Conservation (phyloP, 176 grass and related monocot genomes). For the Eragrostis curvula region DNA sequence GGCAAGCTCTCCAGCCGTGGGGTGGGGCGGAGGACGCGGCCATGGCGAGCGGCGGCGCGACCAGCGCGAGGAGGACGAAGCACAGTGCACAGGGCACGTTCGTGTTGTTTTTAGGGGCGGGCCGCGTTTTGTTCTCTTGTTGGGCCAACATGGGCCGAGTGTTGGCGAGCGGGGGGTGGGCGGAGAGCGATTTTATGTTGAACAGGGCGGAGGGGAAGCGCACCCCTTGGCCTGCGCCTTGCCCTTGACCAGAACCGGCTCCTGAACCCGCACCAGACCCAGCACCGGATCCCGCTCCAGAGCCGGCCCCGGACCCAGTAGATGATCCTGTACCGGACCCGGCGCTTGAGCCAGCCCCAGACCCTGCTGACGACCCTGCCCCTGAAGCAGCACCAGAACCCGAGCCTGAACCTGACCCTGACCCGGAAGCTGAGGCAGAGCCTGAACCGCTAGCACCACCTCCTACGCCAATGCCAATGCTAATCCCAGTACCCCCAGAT, state of each 20-base stretch:
- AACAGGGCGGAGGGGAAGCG: too few relatives aligned
- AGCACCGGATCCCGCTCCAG: constrained; percentile 11
- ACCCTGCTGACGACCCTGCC: neutral
- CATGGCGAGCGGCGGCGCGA: too few relatives aligned
- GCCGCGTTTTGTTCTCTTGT: too few relatives aligned
- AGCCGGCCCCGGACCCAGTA: constrained; percentile 9
- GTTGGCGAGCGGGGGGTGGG: too few relatives aligned
- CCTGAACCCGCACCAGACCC: neutral
- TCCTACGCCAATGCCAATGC: neutral
- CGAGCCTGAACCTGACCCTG: neutral
- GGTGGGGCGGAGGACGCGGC: too few relatives aligned
- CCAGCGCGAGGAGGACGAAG: too few relatives aligned
- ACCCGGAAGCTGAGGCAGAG: neutral
- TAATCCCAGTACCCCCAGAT: neutral
- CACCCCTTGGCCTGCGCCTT: constrained; percentile 23
- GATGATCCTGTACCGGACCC: neutral
- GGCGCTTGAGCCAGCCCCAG: neutral
- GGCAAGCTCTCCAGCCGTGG: too few relatives aligned
- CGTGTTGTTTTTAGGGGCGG: too few relatives aligned
- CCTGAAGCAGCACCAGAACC: neutral
- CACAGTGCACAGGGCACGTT: too few relatives aligned
- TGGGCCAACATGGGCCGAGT: too few relatives aligned
- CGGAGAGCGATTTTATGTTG: too few relatives aligned
- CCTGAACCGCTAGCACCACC: neutral
- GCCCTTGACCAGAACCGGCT: constrained; percentile 32